Conservation (phyloP, 495 filamentous ascomycete species). For the Penicillium robsamsonii region DNA sequence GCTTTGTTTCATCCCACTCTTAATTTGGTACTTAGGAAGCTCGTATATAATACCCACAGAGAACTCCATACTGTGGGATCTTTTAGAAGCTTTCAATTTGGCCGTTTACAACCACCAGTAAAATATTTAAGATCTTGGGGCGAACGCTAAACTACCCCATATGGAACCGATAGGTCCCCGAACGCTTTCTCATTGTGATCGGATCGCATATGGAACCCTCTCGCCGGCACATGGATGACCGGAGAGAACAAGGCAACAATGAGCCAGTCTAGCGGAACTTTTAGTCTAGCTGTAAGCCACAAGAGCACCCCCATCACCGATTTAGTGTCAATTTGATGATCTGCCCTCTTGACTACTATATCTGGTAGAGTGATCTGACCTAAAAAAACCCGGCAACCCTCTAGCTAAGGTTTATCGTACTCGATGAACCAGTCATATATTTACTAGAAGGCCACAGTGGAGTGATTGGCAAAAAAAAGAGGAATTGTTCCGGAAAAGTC, state of each 20-base stretch:
- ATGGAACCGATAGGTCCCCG: constrained; percentile 15
- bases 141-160: constrained; percentile 13
- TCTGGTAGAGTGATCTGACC: constrained; percentile 6
- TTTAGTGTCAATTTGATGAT: constrained; percentile 10
- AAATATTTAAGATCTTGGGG: constrained; percentile 15
- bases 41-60: background rate
- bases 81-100: background rate
- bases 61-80: no score
- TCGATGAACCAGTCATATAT: constrained; percentile 17
- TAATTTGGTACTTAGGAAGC: background rate
- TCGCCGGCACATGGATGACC: background rate
- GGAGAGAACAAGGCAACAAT: constrained; percentile 2
- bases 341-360: constrained; percentile 8
- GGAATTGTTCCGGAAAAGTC: constrained; percentile 8
- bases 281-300: background rate
- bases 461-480: constrained; percentile 8
- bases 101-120: constrained; percentile 9
- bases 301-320: background rate
- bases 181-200: constrained; percentile 9
- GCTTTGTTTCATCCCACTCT: background rate
- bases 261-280: constrained; percentile 11
- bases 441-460: constrained; percentile 3
- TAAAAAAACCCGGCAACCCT: constrained; percentile 13
- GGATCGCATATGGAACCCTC: constrained; percentile 1
- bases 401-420: constrained; percentile 10